Evolutionary conservation across 768 basidiomycete species (phyloP).

Genomic region (Boletus fagicola): DNA sequence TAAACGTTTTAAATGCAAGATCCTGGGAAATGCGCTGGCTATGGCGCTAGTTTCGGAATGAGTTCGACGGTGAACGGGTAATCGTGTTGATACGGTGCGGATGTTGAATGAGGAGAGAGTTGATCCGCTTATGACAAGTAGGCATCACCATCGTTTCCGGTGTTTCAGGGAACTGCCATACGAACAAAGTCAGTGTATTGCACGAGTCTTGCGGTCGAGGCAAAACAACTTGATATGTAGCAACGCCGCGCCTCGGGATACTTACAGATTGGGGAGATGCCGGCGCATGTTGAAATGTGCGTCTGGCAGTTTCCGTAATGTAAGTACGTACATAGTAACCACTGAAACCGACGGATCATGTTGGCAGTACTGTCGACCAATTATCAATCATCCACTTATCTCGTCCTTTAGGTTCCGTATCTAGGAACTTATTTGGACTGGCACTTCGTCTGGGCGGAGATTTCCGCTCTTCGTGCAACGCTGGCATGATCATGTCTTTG

Average conservation of each 20-base stretch:
- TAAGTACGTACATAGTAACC: background rate
- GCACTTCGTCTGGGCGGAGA: background rate
- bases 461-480: background rate
- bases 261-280: background rate
- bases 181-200: background rate
- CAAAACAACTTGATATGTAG: background rate
- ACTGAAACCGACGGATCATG: background rate
- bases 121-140: background rate
- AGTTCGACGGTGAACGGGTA: background rate
- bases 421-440: too few species aligned
- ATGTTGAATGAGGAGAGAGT: background rate
- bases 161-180: background rate
- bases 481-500: conserved; percentile 27
- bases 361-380: background rate
- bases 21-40: background rate
- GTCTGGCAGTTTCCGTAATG: background rate
- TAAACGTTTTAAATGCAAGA: background rate
- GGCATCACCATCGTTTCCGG: background rate
- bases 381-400: background rate
- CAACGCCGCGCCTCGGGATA: background rate
- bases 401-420: background rate
- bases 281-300: background rate
- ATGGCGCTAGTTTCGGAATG: background rate
- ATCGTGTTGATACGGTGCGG: background rate
- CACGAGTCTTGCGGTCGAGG: background rate